Base-by-base conservation (phyloP, 2,329 filamentous ascomycete species). In the Talaromyces sp. region DNA sequence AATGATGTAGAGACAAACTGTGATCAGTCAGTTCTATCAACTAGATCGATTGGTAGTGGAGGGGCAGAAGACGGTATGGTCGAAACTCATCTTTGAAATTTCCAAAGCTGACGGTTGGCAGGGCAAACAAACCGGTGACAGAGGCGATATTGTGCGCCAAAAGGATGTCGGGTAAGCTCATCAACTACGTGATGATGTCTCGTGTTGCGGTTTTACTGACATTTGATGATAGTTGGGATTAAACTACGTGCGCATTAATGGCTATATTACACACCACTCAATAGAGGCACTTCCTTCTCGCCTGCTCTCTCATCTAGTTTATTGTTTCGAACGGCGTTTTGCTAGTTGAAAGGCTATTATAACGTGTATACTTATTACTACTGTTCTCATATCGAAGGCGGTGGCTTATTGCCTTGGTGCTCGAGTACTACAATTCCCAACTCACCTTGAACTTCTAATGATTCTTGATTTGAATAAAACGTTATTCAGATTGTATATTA, bases 11-110 rank as follows among this genome's bases (percentile, higher is more conserved):
- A 89, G 95, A 76, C 95, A 98, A 90, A 96, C 94, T 11, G 85
- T 95, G 60, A 87, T 99, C 74, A 96, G 93, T 76, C 91, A 96
- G 76, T 98, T 98, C 81, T 98, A 92, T 82, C 91, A 97, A 80
- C 79, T 96, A 68, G 93, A 98, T 75, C 85, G 88, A 74, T 85
- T 99, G 78, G 95, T 99, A 14, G 91, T 99, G 0, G 95, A 99
- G 79, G 91, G 91, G 19, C 90, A 91, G 66, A 89, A 92, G 77
- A 87, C 90, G 72, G 90, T 92, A 84, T 69, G 85, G 85, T 81
- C 48, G 65, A n/a, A 3, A 47, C 0, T 31, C 27, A 7, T 31
- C 27, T 31, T 31, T 31, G 27, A 6, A 6, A 1, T 31, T 31
- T 31, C 10, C 19, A 47, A 10, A 31, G 13, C 64, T 68, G 47